Base-by-base conservation (phyloP, 805 yeast species). In the Tetrapisispora pingtungensis region DNA sequence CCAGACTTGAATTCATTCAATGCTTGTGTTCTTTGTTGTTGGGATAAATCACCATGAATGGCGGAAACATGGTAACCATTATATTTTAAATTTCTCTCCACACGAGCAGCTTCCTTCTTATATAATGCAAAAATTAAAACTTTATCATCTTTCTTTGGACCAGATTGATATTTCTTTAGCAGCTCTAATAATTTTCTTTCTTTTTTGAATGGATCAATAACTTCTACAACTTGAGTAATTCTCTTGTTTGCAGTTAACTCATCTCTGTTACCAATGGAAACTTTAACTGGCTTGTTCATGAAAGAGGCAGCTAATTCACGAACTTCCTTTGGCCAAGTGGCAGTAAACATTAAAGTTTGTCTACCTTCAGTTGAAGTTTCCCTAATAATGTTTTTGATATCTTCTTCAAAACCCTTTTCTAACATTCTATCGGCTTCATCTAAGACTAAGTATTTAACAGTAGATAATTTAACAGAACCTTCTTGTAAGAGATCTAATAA, bases 301-400 rank as follows among this genome's bases (percentile, higher is more conserved):
- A 83, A 93, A 7, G 83, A 75, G 17, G 79, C 61, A 8, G 98
- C 98, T 50, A 93, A 73, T 51, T 87, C 94, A 60, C 97, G 81
- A 31, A 93, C 97, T 68, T 90, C 95, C 56, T 84, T 85, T n/a
- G 99, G 99, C 98, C 98, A 93, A 1, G 99, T 93, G n/a, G 99
- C 99, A 10, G 98, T 90, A 68, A 93, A 93, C 97, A 93, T 93
- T 51, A 93, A 73, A 0, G 98, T 93, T 67, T 90, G 97, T 69
- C 97, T 73, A 22, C 65, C 61, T 3, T 58, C 42, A 28, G 66
- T 58, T 20, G 75, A 70, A 14, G 86, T 73, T 46, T 71, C 69
- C 38, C 81, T 75, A 60, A 93, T 78, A 52, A 93, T 87, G 50
- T 74, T 72, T 62, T 84, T 87, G 60, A 93, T 90, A 66, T 90